Conservation (phyloP, 495 filamentous ascomycete genomes). For the Trichocladium uniseriatum region DNA sequence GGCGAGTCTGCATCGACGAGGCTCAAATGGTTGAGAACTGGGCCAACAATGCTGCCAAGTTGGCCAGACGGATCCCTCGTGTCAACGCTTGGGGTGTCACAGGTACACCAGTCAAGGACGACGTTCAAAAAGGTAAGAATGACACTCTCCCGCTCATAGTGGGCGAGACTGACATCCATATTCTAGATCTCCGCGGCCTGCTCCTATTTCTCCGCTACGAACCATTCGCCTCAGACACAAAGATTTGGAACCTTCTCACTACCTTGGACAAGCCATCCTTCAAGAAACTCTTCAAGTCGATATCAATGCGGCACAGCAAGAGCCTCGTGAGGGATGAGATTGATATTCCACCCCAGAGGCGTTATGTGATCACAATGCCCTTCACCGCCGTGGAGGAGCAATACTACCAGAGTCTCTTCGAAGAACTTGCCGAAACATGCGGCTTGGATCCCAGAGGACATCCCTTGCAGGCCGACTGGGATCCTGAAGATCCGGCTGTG, state of each 20-base stretch:
- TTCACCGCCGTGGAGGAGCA: conserved; percentile 86
- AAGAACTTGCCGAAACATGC: conserved; percentile 59
- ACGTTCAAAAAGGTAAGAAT: conserved; percentile 44
- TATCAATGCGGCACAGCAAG: conserved; percentile 83
- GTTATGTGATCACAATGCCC: conserved; percentile 79
- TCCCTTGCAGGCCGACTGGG: conserved; percentile 51
- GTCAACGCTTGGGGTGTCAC: conserved; percentile 88
- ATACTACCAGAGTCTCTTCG: conserved; percentile 63
- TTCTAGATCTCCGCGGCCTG: conserved; percentile 54
- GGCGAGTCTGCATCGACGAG: conserved; percentile 88
- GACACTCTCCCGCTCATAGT: too few relatives aligned
- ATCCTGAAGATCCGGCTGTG: conserved; percentile 45
- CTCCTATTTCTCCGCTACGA: conserved; percentile 71
- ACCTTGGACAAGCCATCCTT: conserved; percentile 51
- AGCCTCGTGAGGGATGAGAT: conserved; percentile 64
- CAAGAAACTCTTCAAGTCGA: conserved; percentile 50
- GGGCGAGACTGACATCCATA: background rate
- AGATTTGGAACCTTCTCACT: conserved; percentile 60
- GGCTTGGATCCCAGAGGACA: conserved; percentile 56
- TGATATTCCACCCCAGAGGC: conserved; percentile 62
- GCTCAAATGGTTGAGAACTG: conserved; percentile 92
- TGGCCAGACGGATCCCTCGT: conserved; percentile 72
- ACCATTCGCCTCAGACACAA: conserved; percentile 54
- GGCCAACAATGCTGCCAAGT: conserved; percentile 68
- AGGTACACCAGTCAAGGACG: conserved; percentile 77